A percentile compares a stretch with the other conserved stretches of the same genome.
Evolutionary conservation across 2,329 filamentous ascomycete genomes (phyloP).

Genomic region (Alternaria atra): DNA sequence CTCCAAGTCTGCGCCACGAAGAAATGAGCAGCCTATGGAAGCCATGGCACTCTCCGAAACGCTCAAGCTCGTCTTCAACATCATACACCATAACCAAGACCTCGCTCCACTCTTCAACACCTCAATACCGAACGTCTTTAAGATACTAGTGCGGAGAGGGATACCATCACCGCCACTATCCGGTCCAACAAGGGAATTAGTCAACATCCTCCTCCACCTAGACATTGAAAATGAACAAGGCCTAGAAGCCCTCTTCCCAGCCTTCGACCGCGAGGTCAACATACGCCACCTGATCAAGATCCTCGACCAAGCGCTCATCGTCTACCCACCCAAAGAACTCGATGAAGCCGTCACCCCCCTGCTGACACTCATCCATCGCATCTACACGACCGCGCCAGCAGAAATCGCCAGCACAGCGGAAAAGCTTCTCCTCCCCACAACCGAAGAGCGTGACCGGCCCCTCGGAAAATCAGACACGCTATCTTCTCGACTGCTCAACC

Average conservation of each 20-base stretch:
- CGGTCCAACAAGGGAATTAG: constrained; percentile 72
- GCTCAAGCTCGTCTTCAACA: constrained; percentile 87
- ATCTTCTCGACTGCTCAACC: constrained; percentile 77
- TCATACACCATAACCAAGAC: constrained; percentile 77
- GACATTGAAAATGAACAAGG: constrained; percentile 65
- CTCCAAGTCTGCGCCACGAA: constrained; percentile 43
- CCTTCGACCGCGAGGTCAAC: constrained; percentile 66
- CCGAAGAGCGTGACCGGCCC: constrained; percentile 77
- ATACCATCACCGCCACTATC: constrained; percentile 74
- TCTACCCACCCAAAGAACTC: constrained; percentile 73
- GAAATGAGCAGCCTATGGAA: constrained; percentile 66
- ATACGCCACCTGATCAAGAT: constrained; percentile 73
- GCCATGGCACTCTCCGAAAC: constrained; percentile 85
- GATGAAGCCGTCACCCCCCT: constrained; percentile 77
- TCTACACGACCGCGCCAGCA: constrained; percentile 75
- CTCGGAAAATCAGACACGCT: constrained; percentile 79
- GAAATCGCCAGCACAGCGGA: constrained; percentile 71
- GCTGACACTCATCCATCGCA: constrained; percentile 73
- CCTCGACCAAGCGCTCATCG: constrained; percentile 70
- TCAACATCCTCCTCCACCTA: constrained; percentile 85
- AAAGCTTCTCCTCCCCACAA: constrained; percentile 74
- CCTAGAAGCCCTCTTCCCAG: constrained; percentile 71
- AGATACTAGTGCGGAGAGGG: constrained; percentile 71
- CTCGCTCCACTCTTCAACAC: constrained; percentile 69
- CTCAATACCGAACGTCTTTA: constrained; percentile 74